Evolutionary conservation across 2,329 filamentous ascomycete species (phyloP), one percentile per base, ranked within the genome.

Genomic region (Fusarium neocosmosporiellum): DNA sequence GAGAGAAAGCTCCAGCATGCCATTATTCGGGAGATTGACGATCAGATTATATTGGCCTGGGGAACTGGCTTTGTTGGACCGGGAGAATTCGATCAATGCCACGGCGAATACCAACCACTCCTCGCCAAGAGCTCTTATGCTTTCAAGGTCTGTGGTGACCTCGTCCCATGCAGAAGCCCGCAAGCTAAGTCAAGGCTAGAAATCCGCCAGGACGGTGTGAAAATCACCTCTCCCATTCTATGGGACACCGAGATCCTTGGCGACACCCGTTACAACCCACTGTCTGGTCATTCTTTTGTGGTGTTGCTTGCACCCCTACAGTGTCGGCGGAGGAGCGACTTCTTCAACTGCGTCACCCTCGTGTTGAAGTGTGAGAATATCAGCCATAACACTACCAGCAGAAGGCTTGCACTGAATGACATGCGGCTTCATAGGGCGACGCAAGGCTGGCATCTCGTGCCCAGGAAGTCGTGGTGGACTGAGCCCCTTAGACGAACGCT

Each of bases 21-120:
- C n/a, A 59, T 59, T 9, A 29, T 59, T 22, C 36, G n/a, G 60
- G 55, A 65, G 63, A 36, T 39, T 65, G 27, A 65, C 34, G 31
- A 37, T 20, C 22, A 65, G 29, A 65, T 27, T 29, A 67, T 33
- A 5, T 43, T 62, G 7, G 59, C 59, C 4, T 53, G 43, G 59
- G 57, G 37, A 1, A 43, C 36, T 31, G 27, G 57, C n/a, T 43
- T 43, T 24, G 20, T 46, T 33, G 37, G 29, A 18, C 24, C 5
- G 8, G 27, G n/a, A 8, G 6, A 39, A 13, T 6, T 31, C n/a
- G 20, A 46, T 33, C 18, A 46, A 22, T 10, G 3, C 29, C 11
- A 33, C 3, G 14, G 20, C 3, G 37, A 46, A 13, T 7, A 41
- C 20, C 37, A 24, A 5, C 37, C 37, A 4, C 57, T 59, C 9